Base-by-base conservation (phyloP, 106 monocot genomes). In the Gastrodia elata region DNA sequence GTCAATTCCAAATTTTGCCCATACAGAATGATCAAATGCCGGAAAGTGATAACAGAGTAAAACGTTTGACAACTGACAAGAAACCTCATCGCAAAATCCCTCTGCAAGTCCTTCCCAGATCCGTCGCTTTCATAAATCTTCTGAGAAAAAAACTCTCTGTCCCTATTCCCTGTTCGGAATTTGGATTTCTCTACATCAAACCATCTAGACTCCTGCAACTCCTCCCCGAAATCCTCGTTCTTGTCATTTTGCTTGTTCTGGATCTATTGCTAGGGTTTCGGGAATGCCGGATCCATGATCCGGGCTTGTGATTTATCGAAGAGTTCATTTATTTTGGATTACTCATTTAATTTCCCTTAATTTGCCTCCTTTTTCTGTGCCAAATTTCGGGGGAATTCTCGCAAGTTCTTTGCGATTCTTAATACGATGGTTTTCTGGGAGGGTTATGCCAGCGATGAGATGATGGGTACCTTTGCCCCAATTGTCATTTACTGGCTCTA, bases 401-500 rank as follows among this genome's bases (percentile, higher is more conserved):
- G 69, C 20, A 26, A 40, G 11, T 26, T 69, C 3, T 40, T 40
- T 39, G 34, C 35, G 25, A 24, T 39, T 24, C 41, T 69, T 25
- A 24, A 11, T 3, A 11, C 14, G 38, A 88, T 88, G 93, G 93
- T 85, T 56, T 82, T 86, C 20, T 86, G 88, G 84, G 87, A 86
- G 56, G 86, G 83, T n/a, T 86, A 88, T 36, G 38, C 85, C 35
- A 91, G 86, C 67, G 94, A 91, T 41, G 94, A 91, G 65, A 24
- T 80, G 25, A 81, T 89, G 83, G 91, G 88, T n/a, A 91, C 88
- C 4, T 91, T 94, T 33, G 84, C 81, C 18, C 94, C 94, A 27
- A 81, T 94, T 43, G 81, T 82, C 18, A 69, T 94, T 1, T 94
- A 91, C 76, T 94, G 91, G 94, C 24, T 91, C 64, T 94, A 94